A percentile compares a stretch with the other conserved stretches of the same genome.
phyloP scores from a whole-genome alignment of 129 eudicot genomes.

The Kitagawia praeruptora region DNA sequence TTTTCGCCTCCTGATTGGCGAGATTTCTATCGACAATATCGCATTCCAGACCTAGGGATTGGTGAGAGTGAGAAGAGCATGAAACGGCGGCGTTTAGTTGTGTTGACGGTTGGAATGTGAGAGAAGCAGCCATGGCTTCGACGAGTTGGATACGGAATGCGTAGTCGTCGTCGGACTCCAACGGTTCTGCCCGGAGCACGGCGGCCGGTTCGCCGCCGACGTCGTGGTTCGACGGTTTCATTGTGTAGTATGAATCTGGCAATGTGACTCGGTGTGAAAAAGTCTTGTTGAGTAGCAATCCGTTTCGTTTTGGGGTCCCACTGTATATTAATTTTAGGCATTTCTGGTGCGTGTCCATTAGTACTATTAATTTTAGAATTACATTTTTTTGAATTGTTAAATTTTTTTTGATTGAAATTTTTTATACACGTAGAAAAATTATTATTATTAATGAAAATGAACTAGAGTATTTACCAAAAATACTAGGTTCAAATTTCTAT shows the following conservation, averaged over 20 bases:
- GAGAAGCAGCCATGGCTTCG: constrained; percentile 72
- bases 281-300: too few species aligned
- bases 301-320: too few species aligned
- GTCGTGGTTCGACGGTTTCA: neutral
- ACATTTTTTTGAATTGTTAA: too few species aligned
- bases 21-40: constrained; percentile 24
- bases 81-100: constrained; percentile 9
- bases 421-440: too few species aligned
- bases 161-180: constrained; percentile 48
- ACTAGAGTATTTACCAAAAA: too few species aligned
- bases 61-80: constrained; percentile 19
- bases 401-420: too few species aligned
- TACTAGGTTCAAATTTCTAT: too few species aligned
- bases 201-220: constrained; percentile 20
- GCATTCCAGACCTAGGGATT: constrained; percentile 24
- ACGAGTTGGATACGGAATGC: constrained; percentile 64
- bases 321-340: too few species aligned
- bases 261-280: too few species aligned
- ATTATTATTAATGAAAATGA: too few species aligned
- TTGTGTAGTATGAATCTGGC: neutral
- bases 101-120: constrained; percentile 38
- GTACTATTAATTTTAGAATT: too few species aligned
- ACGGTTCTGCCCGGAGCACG: constrained; percentile 38
- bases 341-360: too few species aligned
- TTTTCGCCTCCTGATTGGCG: constrained; percentile 28